phyloP scores from a whole-genome alignment of 192 early-diverging fungal species.

The Linderina pennispora region DNA sequence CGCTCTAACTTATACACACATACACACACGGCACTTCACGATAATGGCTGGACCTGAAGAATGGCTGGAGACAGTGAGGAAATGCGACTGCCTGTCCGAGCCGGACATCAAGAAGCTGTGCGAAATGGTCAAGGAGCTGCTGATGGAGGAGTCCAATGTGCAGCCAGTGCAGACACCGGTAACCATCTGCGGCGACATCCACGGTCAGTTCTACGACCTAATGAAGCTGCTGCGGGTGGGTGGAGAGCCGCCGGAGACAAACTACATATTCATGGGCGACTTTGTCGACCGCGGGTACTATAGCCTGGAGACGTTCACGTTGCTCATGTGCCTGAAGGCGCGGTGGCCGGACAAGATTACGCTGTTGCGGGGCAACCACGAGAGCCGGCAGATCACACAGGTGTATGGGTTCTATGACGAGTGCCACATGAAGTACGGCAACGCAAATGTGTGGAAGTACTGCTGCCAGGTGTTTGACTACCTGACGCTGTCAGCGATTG shows the following conservation, averaged over 20 bases:
- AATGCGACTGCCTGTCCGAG: slow-evolving; percentile 92
- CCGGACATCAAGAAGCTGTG: slow-evolving; percentile 95
- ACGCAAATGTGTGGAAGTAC: slow-evolving; percentile 83
- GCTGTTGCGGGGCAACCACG: slow-evolving; percentile 92
- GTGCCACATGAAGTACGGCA: slow-evolving; percentile 86
- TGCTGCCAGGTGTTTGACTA: slow-evolving; percentile 97
- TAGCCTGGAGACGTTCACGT: slow-evolving; percentile 91
- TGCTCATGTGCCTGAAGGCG: slow-evolving; percentile 90
- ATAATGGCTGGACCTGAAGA: slow-evolving; percentile 75
- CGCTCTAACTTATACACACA: too few species aligned
- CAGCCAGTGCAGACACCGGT: slow-evolving; percentile 95
- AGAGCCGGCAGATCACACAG: slow-evolving; percentile 94
- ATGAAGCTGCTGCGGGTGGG: slow-evolving; percentile 94
- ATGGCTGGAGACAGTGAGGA: slow-evolving; percentile 88
- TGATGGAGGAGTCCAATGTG: slow-evolving; percentile 99
- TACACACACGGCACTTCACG: neutral
- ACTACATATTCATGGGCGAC: slow-evolving; percentile 99
- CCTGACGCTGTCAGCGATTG: slow-evolving; percentile 82
- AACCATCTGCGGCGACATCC: slow-evolving; percentile 97
- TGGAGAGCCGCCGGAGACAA: slow-evolving; percentile 87
- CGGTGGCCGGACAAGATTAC: slow-evolving; percentile 97
- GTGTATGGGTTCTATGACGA: slow-evolving; percentile 97
- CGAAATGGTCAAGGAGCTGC: slow-evolving; percentile 95
- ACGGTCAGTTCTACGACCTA: slow-evolving; percentile 97
- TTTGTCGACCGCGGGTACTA: slow-evolving; percentile 99